A percentile compares a stretch with the other conserved stretches of the same genome.
Conservation (phyloP, 2,329 filamentous ascomycete species). For the Alternaria tenuissima region DNA sequence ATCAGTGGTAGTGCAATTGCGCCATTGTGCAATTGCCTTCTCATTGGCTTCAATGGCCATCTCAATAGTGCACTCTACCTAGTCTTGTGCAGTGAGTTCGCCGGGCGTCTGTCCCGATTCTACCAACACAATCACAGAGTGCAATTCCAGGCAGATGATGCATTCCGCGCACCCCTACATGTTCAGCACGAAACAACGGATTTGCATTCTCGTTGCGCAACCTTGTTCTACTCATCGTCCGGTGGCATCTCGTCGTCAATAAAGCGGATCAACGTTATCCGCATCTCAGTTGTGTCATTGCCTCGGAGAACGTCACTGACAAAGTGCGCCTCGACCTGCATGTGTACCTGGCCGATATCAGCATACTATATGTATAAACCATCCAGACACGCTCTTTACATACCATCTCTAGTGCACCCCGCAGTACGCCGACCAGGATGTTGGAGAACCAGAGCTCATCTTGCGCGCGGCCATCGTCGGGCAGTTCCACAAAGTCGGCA, state of each 20-base stretch:
- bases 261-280: slow-evolving; percentile 88
- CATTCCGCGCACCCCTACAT: neutral
- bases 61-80: slow-evolving; percentile 14
- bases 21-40: slow-evolving; percentile 12
- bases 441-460: slow-evolving; percentile 99
- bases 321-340: slow-evolving; percentile 98
- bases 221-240: slow-evolving; percentile 80
- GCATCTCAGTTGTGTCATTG: slow-evolving; percentile 97
- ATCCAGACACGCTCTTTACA: slow-evolving; percentile 6
- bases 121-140: neutral
- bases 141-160: neutral
- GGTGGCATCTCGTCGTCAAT: slow-evolving; percentile 98
- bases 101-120: neutral
- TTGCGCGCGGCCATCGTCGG: slow-evolving; percentile 93
- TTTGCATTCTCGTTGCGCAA: neutral
- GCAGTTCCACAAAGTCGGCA: slow-evolving; percentile 96
- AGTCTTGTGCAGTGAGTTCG: neutral
- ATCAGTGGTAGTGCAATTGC: slow-evolving; percentile 18
- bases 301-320: slow-evolving; percentile 91
- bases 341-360: slow-evolving; percentile 70
- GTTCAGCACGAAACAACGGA: neutral
- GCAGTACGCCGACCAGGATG: slow-evolving; percentile 90
- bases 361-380: neutral
- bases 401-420: slow-evolving; percentile 96
- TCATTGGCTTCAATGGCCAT: slow-evolving; percentile 9